Conservation (phyloP, 1,284 basidiomycete genomes). For the Psilocybe mexicana region DNA sequence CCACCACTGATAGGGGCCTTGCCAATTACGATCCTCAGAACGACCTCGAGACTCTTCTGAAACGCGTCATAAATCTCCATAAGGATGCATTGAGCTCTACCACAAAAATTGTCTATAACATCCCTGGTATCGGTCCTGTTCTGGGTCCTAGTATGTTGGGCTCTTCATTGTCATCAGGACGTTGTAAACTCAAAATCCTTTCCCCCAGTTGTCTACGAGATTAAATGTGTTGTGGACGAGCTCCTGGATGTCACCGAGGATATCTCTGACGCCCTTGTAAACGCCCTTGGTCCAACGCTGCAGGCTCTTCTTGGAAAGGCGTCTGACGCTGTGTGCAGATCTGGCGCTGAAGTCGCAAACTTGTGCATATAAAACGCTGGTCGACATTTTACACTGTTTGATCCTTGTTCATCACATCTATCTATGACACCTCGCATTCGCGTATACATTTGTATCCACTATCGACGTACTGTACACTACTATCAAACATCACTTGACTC, state of each 20-base stretch:
- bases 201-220: constrained; percentile 4
- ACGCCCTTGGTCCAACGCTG: neutral
- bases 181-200: neutral
- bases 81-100: constrained; percentile 4
- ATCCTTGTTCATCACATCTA: constrained; percentile 6
- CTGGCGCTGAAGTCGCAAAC: neutral
- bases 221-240: constrained; percentile 1
- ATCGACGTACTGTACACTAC: constrained; percentile 2
- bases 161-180: neutral
- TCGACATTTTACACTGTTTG: neutral
- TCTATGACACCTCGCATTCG: constrained; percentile 6
- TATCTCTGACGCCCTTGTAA: neutral
- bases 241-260: constrained; percentile 3
- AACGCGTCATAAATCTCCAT: constrained; percentile 22
- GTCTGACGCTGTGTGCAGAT: neutral
- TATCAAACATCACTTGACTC: neutral
- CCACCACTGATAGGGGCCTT: constrained; percentile 47
- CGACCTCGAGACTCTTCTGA: constrained; percentile 49
- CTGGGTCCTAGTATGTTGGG: constrained; percentile 5
- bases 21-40: constrained; percentile 50
- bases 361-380: neutral
- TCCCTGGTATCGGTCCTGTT: constrained; percentile 3
- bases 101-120: neutral
- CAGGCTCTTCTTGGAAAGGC: constrained; percentile 1
- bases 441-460: constrained; percentile 7